Base-by-base conservation (phyloP, 2,329 filamentous ascomycete genomes). In the Blastomyces parvus region DNA sequence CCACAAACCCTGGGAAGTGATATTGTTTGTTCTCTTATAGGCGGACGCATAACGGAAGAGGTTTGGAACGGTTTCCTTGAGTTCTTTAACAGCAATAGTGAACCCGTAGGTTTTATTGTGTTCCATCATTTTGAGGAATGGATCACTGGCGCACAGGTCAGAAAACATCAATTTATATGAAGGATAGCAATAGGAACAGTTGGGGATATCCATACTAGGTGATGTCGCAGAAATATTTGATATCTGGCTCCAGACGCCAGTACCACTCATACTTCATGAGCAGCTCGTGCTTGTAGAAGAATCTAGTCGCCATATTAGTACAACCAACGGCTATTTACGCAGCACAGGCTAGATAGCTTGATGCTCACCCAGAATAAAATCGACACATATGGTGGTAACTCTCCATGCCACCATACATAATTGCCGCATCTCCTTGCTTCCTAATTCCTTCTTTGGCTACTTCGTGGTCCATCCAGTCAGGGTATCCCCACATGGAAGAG, bases 171-270 rank as follows among this genome's bases (percentile, higher is more conserved):
- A 42, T 44, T 38, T 2, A 55, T 9, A 22, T 17, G 56, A 14
- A 30, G 42, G 27, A 50, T 25, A 14, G 46, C 22, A 50, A 25
- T 4, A 13, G 52, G 22, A 53, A 9, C 38, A 14, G 30, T n/a
- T 22, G 69, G 71, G 53, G 74, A 14, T 11, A 50, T 44, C 19
- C 86, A 66, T 86, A 93, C 90, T 99, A 99, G 68, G 94, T 99
- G 69, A 99, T 97, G 74, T 99, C 94, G 78, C 94, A 99, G 80
- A 99, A 99, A 80, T 97, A 99, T 80, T 93, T 97, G 84, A 99
- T 97, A 78, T 99, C 94, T 68, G 94, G 94, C 82, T 99, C 94
- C 70, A 99, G 82, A 67, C 94, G 91, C 94, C 94, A 99, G 81
- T 99, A 99, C 94, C 94, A 99, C 74, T 97, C 91, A 78, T 97